Percentiles rank a stretch among this genome's conserved stretches.
Conservation (phyloP, 116 monocot species). For the Phalaenopsis hybrid region DNA sequence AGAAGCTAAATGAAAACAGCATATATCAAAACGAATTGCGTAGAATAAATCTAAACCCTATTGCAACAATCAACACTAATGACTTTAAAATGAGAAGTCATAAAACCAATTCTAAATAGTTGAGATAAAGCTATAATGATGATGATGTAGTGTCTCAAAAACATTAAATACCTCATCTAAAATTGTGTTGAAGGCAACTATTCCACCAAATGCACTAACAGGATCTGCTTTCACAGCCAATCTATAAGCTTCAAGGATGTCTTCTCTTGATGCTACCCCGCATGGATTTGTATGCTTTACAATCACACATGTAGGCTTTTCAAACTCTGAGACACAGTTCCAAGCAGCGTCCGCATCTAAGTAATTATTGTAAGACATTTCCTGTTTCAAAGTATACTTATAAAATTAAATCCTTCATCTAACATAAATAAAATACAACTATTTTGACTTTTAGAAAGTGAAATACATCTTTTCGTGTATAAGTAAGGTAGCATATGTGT, state of each 20-base stretch:
- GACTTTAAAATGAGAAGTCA: neutral
- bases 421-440: neutral
- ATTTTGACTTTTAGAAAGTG: too few species aligned
- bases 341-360: constrained; percentile 99
- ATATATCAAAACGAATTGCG: neutral
- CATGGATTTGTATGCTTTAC: constrained; percentile 99
- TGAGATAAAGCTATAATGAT: neutral
- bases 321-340: constrained; percentile 98
- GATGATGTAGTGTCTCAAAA: neutral
- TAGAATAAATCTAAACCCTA: neutral
- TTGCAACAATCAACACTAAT: neutral
- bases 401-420: neutral
- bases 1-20: neutral
- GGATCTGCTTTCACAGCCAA: constrained; percentile 96
- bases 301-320: constrained; percentile 82
- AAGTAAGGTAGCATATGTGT: neutral
- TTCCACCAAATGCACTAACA: constrained; percentile 97
- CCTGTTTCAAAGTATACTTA: constrained; percentile 27
- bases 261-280: constrained; percentile 76
- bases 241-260: constrained; percentile 91
- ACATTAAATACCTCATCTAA: constrained; percentile 63
- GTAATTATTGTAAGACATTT: constrained; percentile 99
- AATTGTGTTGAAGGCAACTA: constrained; percentile 89
- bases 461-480: neutral
- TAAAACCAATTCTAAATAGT: neutral